These are phyloP conservation scores for Dissoconium aciculare DNA, from an alignment of 2,329 filamentous ascomycete genomes.

Conservation along the genomic window DNA sequence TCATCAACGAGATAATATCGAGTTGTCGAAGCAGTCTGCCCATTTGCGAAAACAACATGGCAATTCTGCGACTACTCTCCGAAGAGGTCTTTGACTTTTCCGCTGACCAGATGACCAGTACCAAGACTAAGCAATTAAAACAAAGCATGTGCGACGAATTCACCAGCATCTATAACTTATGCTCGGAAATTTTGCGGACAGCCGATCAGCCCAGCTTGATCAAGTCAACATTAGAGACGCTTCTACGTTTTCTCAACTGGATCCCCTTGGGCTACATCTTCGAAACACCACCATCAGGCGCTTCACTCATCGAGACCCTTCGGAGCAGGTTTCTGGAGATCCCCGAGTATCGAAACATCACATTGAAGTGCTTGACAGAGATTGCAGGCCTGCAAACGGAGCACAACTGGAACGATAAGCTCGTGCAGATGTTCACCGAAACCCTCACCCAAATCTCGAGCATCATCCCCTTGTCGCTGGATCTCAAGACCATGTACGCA, in stretches of 20 bases:
- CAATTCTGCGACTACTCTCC: conserved; percentile 82
- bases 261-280: conserved; percentile 98
- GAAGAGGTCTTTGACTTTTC: conserved; percentile 99
- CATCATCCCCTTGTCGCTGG: conserved; percentile 80
- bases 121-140: conserved; percentile 91
- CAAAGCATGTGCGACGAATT: conserved; percentile 98
- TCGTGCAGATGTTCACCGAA: conserved; percentile 97
- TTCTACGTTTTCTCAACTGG: conserved; percentile 96
- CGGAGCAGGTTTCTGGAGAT: conserved; percentile 83
- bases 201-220: conserved; percentile 78
- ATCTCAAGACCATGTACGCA: conserved; percentile 81
- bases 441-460: conserved; percentile 82
- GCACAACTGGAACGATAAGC: conserved; percentile 79
- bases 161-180: conserved; percentile 94
- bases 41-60: conserved; percentile 99
- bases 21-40: conserved; percentile 90
- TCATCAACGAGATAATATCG: conserved; percentile 98
- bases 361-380: conserved; percentile 90
- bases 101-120: conserved; percentile 96
- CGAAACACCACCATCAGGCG: conserved; percentile 55
- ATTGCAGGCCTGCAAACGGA: conserved; percentile 88
- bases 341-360: conserved; percentile 92
- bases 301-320: conserved; percentile 73
- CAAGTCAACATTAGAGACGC: conserved; percentile 90
- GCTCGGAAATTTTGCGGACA: conserved; percentile 83